Base-by-base conservation (phyloP, 148 eudicot genomes). In the Camellia sinensis region DNA sequence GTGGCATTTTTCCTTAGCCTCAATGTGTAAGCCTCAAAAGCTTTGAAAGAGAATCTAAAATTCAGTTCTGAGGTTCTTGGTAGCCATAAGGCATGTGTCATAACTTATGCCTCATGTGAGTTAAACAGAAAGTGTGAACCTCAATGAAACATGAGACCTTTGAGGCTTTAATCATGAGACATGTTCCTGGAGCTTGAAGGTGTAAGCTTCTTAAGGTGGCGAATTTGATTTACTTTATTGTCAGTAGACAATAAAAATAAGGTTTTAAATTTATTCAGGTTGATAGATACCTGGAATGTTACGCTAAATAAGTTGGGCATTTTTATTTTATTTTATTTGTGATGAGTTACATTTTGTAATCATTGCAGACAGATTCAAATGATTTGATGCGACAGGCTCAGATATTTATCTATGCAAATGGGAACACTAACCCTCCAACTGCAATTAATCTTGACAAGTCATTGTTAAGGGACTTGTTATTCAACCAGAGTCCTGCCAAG, bases 401-500 rank as follows among this genome's bases (percentile, higher is more conserved):
- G 81, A 81, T 87, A 73, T 95, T 92, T 57, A 40, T 85, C 5
- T 95, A 95, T 81, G 92, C 93, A 43, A 95, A 93, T 82, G 97
- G 97, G 60, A 93, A 86, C 54, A 76, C 81, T 85, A 84, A 86
- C 45, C 86, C 97, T 73, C 99, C 99, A 72, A 95, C 99, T 75
- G 90, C 99, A 40, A 89, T 95, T 86, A 93, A 90, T 84, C 87
- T 93, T 64, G 88, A 92, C 85, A 95, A 88, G 83, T 80, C 94
- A 15, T 84, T 90, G 61, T 68, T 95, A 67, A 93, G 77, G 81
- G 97, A 95, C 72, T 79, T 95, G 86, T 82, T 95, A 75, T 95
- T 95, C 84, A 95, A 92, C 89, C 97, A 93, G 82, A 90, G 99
- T 83, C 94, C 99, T 53, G 78, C 94, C 41, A 95, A 93, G 99